These are phyloP conservation scores for Alternaria gansuensis DNA, from an alignment of 2,329 filamentous ascomycete genomes.

Conservation along the genomic window DNA sequence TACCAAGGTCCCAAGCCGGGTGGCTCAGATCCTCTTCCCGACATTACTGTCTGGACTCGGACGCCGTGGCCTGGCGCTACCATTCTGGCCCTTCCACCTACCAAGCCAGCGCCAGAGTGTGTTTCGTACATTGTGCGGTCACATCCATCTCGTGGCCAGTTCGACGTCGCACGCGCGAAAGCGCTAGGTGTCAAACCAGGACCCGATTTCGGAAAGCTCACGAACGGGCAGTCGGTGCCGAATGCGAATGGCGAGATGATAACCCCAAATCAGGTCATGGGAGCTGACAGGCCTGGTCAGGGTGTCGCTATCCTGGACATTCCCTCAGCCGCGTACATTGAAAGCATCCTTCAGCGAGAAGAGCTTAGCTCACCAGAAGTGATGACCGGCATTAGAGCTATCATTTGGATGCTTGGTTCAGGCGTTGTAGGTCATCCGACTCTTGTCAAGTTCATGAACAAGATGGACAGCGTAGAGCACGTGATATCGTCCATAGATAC, in stretches of 20 bases:
- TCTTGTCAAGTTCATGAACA: conserved; percentile 74
- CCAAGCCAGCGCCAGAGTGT: conserved; percentile 70
- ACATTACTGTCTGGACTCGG: conserved; percentile 76
- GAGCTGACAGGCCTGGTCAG: conserved; percentile 69
- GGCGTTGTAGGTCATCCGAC: conserved; percentile 69
- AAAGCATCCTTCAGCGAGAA: conserved; percentile 71
- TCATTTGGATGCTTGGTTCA: conserved; percentile 84
- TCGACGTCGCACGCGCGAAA: conserved; percentile 71
- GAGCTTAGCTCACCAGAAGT: conserved; percentile 75
- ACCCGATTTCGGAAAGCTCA: conserved; percentile 67
- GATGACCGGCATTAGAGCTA: conserved; percentile 71
- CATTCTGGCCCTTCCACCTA: conserved; percentile 71
- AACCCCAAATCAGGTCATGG: conserved; percentile 88
- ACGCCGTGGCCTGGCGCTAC: conserved; percentile 80
- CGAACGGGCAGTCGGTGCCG: conserved; percentile 69
- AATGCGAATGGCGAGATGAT: conserved; percentile 73
- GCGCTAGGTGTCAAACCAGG: conserved; percentile 70
- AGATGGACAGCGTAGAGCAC: conserved; percentile 71
- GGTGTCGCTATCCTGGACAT: conserved; percentile 85
- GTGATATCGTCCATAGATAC: conserved; percentile 78
- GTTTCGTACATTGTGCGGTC: conserved; percentile 88
- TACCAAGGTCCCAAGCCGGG: conserved; percentile 75
- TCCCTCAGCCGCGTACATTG: conserved; percentile 74
- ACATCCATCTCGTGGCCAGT: conserved; percentile 80
- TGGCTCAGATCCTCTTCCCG: conserved; percentile 60